These are phyloP conservation scores for Yamadazyma conglobata DNA, from an alignment of 1,139 yeast species.

Conservation along the genomic window DNA sequence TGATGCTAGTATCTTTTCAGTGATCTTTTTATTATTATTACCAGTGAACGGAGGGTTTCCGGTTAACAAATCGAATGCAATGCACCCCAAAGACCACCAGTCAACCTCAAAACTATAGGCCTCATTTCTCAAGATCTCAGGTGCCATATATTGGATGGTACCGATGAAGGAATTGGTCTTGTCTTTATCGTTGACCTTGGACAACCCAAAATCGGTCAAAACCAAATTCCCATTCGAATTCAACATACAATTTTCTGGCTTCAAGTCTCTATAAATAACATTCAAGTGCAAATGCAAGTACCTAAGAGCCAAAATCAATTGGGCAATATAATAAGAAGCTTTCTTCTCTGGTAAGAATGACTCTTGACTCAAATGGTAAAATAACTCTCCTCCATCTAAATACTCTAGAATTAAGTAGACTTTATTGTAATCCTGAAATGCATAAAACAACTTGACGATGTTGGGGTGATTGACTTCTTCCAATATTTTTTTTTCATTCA, in stretches of 20 bases:
- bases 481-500: constrained; percentile 42
- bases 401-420: constrained; percentile 80
- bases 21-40: constrained; percentile 73
- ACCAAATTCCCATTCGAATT: constrained; percentile 78
- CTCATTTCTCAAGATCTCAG: constrained; percentile 82
- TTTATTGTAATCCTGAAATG: constrained; percentile 81
- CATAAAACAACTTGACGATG: constrained; percentile 83
- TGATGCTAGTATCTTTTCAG: constrained; percentile 65
- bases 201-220: constrained; percentile 87
- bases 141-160: constrained; percentile 96
- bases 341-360: constrained; percentile 61
- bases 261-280: constrained; percentile 85
- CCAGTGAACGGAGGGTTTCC: constrained; percentile 97
- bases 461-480: constrained; percentile 68
- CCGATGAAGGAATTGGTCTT: constrained; percentile 79
- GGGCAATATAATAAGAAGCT: constrained; percentile 82
- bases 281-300: constrained; percentile 74
- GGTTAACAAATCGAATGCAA: constrained; percentile 78
- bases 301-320: constrained; percentile 75
- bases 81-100: constrained; percentile 97
- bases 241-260: constrained; percentile 89
- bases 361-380: constrained; percentile 66
- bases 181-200: constrained; percentile 61
- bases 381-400: constrained; percentile 91
- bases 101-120: constrained; percentile 87